These are phyloP conservation scores for Aspergillus olivimuriae DNA, from an alignment of 495 filamentous ascomycete species.

Conservation along the genomic window DNA sequence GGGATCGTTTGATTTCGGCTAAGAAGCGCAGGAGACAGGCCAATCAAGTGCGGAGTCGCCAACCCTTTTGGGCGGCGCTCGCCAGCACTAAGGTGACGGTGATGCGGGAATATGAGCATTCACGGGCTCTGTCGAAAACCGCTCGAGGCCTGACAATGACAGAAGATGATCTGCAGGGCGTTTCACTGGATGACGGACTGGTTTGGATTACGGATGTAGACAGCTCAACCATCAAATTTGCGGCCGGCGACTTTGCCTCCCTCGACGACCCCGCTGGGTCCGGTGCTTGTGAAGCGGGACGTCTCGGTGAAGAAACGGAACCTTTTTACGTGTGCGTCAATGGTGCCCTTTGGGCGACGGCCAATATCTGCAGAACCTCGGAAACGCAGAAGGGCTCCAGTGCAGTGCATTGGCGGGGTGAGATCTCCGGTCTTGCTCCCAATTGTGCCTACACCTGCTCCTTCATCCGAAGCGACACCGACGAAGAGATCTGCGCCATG, in stretches of 20 bases:
- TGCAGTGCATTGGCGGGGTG: conserved; percentile 60
- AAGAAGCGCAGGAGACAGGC: conserved; percentile 88
- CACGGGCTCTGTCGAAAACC: conserved; percentile 69
- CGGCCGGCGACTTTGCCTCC: conserved; percentile 59
- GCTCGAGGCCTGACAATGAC: conserved; percentile 60
- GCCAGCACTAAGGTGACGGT: conserved; percentile 92
- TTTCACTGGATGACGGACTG: conserved; percentile 70
- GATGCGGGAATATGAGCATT: conserved; percentile 86
- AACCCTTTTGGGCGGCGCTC: conserved; percentile 91
- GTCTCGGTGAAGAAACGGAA: conserved; percentile 47
- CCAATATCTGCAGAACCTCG: conserved; percentile 53
- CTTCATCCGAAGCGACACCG: conserved; percentile 69
- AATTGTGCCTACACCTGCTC: conserved; percentile 80
- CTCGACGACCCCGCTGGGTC: conserved; percentile 31
- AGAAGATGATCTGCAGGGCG: conserved; percentile 75
- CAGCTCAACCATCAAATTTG: conserved; percentile 75
- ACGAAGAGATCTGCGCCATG: conserved; percentile 66
- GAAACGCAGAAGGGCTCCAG: conserved; percentile 48
- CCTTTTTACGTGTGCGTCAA: conserved; percentile 89
- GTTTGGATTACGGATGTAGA: conserved; percentile 86
- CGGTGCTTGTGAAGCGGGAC: conserved; percentile 27
- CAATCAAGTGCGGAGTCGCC: conserved; percentile 78
- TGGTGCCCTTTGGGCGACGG: conserved; percentile 81
- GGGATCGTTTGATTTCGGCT: conserved; percentile 50
- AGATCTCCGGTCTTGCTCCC: conserved; percentile 84